Evolutionary conservation across 1,139 yeast species (phyloP), one percentile per base, ranked within the genome.

Genomic region (Saccharomyces hybrid): DNA sequence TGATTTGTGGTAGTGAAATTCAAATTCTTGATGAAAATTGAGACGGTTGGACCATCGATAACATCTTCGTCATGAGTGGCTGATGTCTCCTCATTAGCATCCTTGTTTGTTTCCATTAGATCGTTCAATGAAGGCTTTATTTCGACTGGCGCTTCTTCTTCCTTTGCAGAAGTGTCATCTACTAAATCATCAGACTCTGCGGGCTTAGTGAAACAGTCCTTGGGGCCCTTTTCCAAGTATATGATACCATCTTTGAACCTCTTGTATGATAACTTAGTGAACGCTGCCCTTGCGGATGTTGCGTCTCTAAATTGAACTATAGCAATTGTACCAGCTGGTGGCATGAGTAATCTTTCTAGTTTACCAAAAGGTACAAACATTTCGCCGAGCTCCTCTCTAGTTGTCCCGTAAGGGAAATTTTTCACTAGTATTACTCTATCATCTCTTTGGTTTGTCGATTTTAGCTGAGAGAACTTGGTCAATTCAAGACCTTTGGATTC

Each of bases 261-360:
- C 68, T 93, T 83, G 69, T 85, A 93, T 31, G 98, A 88, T 54
- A 93, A 75, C 65, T 88, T 89, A 24, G 88, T 78, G 67, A 95
- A 93, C 1, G 99, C 99, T 4, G 89, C 78, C 71, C 97, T 82
- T 1, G 96, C 98, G 55, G 87, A 78, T 14, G 96, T 87, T 1
- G 84, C 74, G 69, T 88, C 95, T 62, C 91, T 78, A 71, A 85
- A 91, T 69, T 93, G 97, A n/a, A 93, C 83, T 67, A 93, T 86
- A 3, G 98, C 98, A 65, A 93, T 90, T 0, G 97, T 91, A 14
- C 98, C 98, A 24, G 96, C 88, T 24, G 97, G 96, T 14, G 99
- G 99, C 90, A 95, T 87, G 58, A 95, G 72, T 34, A 90, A 77
- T 65, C 96, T 80, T 61, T 82, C 83, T 42, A 95, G 68, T 60